Percentiles rank a stretch among this genome's conserved stretches.
Evolutionary conservation across 768 basidiomycete species (phyloP).

Genomic region (Boletus rufocinnamomeus): DNA sequence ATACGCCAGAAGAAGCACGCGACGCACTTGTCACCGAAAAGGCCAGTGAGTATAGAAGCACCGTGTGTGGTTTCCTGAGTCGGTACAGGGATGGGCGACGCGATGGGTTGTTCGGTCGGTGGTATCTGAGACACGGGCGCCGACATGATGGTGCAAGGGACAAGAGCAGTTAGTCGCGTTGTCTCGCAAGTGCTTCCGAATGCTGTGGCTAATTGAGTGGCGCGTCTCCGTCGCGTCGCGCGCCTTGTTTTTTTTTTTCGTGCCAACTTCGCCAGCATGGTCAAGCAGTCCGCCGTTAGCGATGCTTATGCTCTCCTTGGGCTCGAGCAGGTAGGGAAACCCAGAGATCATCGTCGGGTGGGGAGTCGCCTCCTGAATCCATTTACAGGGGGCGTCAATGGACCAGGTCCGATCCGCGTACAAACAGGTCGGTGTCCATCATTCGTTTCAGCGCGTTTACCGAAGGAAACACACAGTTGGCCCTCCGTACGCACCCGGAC

Average conservation of each 20-base stretch:
- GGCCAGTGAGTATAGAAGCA: constrained; percentile 38
- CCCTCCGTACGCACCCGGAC: constrained; percentile 72
- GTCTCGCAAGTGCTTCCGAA: neutral
- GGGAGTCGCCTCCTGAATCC: constrained; percentile 11
- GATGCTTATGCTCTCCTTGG: constrained; percentile 50
- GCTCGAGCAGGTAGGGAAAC: constrained; percentile 48
- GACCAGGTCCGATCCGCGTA: constrained; percentile 69
- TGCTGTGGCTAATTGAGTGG: constrained; percentile 19
- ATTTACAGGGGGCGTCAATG: constrained; percentile 54
- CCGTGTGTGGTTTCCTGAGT: constrained; percentile 10
- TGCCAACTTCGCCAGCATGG: constrained; percentile 33
- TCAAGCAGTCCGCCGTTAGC: constrained; percentile 35
- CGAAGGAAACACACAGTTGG: constrained; percentile 43
- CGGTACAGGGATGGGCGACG: constrained; percentile 5
- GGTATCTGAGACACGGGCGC: neutral
- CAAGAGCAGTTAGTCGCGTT: constrained; percentile 4
- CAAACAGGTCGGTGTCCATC: constrained; percentile 53
- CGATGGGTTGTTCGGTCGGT: neutral
- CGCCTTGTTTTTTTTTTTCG: constrained; percentile 16
- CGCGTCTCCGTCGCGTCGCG: constrained; percentile 33
- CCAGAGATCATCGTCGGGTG: neutral
- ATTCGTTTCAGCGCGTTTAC: neutral
- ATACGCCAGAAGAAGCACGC: constrained; percentile 3
- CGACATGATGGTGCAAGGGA: constrained; percentile 15
- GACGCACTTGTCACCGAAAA: constrained; percentile 70